Evolutionary conservation across 148 eudicot genomes (phyloP).

Genomic region (Camellia sinensis): DNA sequence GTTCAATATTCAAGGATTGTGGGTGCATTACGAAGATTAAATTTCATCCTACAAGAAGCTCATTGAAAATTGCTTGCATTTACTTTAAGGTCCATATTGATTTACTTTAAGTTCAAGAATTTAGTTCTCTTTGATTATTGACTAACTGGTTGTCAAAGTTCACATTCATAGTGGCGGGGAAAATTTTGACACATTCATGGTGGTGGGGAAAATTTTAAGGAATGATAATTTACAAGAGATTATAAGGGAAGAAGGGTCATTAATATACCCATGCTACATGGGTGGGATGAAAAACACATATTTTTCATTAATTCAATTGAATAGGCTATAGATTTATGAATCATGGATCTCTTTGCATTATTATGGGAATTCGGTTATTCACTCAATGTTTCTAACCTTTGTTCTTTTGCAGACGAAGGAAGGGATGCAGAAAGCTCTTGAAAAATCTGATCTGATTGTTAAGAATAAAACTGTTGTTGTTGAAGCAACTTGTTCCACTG

Average conservation of each 20-base stretch:
- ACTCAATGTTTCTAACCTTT: neutral
- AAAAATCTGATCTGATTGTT: neutral
- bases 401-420: slow-evolving; percentile 21
- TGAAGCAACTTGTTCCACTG: slow-evolving; percentile 19
- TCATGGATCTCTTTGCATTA: neutral
- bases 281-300: neutral
- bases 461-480: neutral
- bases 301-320: neutral
- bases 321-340: neutral
- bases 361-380: neutral
- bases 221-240: neutral
- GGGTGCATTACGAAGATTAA: slow-evolving; percentile 21
- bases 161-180: neutral
- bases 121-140: slow-evolving; percentile 4
- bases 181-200: too few relatives aligned
- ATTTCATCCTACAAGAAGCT: neutral
- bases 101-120: neutral
- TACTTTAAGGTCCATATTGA: slow-evolving; percentile 22
- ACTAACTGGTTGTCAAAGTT: neutral
- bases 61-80: slow-evolving; percentile 17
- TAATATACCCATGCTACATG: neutral
- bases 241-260: neutral
- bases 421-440: slow-evolving; percentile 27
- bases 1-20: slow-evolving; percentile 6
- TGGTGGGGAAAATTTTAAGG: neutral